These are phyloP conservation scores for Amanita phalloides DNA, from an alignment of 768 basidiomycete species.

Conservation along the genomic window DNA sequence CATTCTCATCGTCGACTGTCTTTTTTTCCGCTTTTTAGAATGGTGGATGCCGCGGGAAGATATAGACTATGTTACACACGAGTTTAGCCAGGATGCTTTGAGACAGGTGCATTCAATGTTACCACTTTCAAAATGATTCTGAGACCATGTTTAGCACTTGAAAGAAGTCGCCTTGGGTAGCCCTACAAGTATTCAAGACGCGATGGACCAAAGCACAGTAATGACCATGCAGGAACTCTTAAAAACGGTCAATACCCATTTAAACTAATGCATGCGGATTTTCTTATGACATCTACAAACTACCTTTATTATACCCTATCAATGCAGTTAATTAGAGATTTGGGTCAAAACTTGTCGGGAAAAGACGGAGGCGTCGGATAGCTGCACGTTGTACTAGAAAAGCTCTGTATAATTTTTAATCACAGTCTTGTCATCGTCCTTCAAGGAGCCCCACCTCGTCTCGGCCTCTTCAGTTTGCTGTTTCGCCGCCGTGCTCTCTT, in stretches of 20 bases:
- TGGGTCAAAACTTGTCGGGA: not conserved
- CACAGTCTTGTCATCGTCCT: not conserved
- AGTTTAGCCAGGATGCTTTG: slow-evolving; percentile 45
- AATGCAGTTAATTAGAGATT: not conserved
- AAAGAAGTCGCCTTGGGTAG: slow-evolving; percentile 1
- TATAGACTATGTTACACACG: slow-evolving; percentile 60
- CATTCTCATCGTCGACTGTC: slow-evolving; percentile 81
- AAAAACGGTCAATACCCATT: slow-evolving; percentile 2
- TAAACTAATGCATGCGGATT: not conserved
- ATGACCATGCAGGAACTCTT: slow-evolving; percentile 1
- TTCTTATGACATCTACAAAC: slow-evolving; percentile 1
- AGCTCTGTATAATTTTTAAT: not conserved
- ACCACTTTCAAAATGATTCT: too few relatives aligned
- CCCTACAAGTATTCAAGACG: not conserved
- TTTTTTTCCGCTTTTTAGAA: slow-evolving; percentile 81
- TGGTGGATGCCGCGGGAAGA: slow-evolving; percentile 72
- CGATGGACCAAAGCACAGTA: not conserved
- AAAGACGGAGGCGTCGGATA: not conserved
- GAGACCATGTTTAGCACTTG: not conserved
- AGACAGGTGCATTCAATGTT: slow-evolving; percentile 16
- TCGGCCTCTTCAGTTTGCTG: slow-evolving; percentile 15
- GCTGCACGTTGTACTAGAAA: not conserved
- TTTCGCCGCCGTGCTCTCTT: slow-evolving; percentile 20
- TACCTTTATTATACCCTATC: slow-evolving; percentile 4
- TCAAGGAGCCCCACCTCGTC: slow-evolving; percentile 13